A percentile compares a stretch with the other conserved stretches of the same genome.
Conservation (phyloP, 2,329 filamentous ascomycete species). For the Sarocladium kiliense region DNA sequence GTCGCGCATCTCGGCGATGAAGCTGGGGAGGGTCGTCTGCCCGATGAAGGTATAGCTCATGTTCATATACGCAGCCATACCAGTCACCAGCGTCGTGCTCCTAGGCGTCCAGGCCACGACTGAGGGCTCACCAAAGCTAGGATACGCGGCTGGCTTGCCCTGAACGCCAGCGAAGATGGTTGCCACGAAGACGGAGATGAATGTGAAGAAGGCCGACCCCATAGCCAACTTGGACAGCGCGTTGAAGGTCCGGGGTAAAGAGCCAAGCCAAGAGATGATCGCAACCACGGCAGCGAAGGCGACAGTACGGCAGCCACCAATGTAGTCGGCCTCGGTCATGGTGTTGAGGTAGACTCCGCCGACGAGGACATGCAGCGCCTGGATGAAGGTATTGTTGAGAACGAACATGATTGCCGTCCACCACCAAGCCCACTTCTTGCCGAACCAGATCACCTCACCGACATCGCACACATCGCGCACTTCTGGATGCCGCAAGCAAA, state of each 20-base stretch:
- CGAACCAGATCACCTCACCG: slow-evolving; percentile 89
- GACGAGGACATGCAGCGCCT: slow-evolving; percentile 74
- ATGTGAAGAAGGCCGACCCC: slow-evolving; percentile 79
- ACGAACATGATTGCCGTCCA: slow-evolving; percentile 79
- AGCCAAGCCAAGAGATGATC: slow-evolving; percentile 70
- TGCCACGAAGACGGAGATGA: slow-evolving; percentile 79
- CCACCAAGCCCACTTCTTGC: slow-evolving; percentile 67
- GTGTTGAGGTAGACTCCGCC: slow-evolving; percentile 88
- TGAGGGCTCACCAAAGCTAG: slow-evolving; percentile 54
- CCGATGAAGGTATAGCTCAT: slow-evolving; percentile 96
- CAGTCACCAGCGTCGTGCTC: slow-evolving; percentile 74
- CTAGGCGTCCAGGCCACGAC: slow-evolving; percentile 63
- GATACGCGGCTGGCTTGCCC: slow-evolving; percentile 64
- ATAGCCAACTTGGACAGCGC: slow-evolving; percentile 76
- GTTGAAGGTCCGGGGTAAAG: slow-evolving; percentile 79
- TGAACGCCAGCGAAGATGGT: slow-evolving; percentile 78
- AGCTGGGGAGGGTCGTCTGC: slow-evolving; percentile 88
- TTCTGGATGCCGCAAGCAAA: slow-evolving; percentile 85
- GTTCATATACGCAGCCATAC: slow-evolving; percentile 86
- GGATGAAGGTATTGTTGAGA: slow-evolving; percentile 89
- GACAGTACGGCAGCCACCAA: slow-evolving; percentile 67
- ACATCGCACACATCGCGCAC: slow-evolving; percentile 91
- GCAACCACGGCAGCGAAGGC: slow-evolving; percentile 71
- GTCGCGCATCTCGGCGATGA: slow-evolving; percentile 89
- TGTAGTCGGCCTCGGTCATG: slow-evolving; percentile 64